Evolutionary conservation across 139 green algal genomes (phyloP).

Genomic region (Tetraselmis striata): DNA sequence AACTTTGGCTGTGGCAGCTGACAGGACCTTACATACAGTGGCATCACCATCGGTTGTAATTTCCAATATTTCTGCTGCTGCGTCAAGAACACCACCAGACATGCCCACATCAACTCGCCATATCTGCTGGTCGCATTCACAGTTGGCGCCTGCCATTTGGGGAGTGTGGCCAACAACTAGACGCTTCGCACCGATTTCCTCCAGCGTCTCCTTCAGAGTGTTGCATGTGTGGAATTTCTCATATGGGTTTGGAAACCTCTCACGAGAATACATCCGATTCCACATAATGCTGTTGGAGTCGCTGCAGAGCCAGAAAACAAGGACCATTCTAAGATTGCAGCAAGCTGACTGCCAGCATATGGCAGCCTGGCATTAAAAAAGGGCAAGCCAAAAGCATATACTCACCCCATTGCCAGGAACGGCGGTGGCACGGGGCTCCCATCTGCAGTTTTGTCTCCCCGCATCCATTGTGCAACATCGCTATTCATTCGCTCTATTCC

Average conservation of each 20-base stretch:
- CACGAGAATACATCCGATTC: slow-evolving; percentile 69
- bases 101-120: slow-evolving; percentile 92
- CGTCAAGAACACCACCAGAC: slow-evolving; percentile 75
- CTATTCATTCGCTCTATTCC: slow-evolving; percentile 75
- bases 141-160: slow-evolving; percentile 73
- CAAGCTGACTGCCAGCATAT: not conserved
- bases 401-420: slow-evolving; percentile 82
- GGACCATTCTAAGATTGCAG: not conserved
- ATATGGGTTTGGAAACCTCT: slow-evolving; percentile 45
- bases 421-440: slow-evolving; percentile 51
- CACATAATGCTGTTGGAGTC: slow-evolving; percentile 77
- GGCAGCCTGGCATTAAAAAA: too few species aligned
- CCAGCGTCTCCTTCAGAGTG: slow-evolving; percentile 51
- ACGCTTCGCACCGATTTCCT: slow-evolving; percentile 47
- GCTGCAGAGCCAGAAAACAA: slow-evolving; percentile 17
- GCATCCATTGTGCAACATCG: slow-evolving; percentile 86
- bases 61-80: slow-evolving; percentile 41
- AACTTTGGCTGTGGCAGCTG: not conserved
- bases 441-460: slow-evolving; percentile 39
- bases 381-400: not conserved
- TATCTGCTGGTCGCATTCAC: slow-evolving; percentile 71
- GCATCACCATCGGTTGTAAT: slow-evolving; percentile 20
- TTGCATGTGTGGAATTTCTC: slow-evolving; percentile 59
- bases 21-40: not conserved
- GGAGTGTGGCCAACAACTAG: slow-evolving; percentile 89